These are phyloP conservation scores for Penicillium freii DNA, from an alignment of 2,329 filamentous ascomycete genomes.

Conservation along the genomic window DNA sequence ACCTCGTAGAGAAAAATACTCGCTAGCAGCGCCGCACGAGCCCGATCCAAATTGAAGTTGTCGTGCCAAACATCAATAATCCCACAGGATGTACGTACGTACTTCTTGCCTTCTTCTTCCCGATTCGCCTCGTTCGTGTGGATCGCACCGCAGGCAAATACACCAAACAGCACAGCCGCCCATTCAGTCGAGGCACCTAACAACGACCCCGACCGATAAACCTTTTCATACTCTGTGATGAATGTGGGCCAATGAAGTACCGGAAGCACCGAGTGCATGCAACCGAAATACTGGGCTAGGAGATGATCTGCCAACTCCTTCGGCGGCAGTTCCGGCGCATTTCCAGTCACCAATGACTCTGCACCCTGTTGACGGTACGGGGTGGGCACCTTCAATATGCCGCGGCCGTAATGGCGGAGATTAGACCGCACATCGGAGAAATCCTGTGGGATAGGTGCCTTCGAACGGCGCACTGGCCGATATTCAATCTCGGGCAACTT, in stretches of 20 bases:
- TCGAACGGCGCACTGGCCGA: conserved; percentile 63
- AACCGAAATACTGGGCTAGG: conserved; percentile 70
- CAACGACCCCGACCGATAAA: conserved; percentile 67
- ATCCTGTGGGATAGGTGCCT: conserved; percentile 63
- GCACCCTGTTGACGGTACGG: conserved; percentile 59
- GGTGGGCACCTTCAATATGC: conserved; percentile 75
- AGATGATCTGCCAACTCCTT: conserved; percentile 69
- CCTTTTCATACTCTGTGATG: conserved; percentile 68
- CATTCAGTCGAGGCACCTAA: conserved; percentile 65
- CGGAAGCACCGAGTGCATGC: conserved; percentile 76
- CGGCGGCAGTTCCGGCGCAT: conserved; percentile 66
- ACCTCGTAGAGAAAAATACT: conserved; percentile 80
- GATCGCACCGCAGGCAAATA: conserved; percentile 78
- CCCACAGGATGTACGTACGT: conserved; percentile 68
- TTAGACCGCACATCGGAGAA: conserved; percentile 70
- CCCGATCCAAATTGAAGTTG: conserved; percentile 72
- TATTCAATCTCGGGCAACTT: conserved; percentile 65
- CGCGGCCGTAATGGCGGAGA: conserved; percentile 69
- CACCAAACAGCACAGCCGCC: conserved; percentile 75
- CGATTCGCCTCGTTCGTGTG: conserved; percentile 62
- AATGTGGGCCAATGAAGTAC: conserved; percentile 88
- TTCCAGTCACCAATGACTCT: conserved; percentile 52
- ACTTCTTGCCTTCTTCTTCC: conserved; percentile 60
- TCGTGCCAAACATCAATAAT: conserved; percentile 81
- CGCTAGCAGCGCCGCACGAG: conserved; percentile 67